phyloP scores from a whole-genome alignment of 1,284 basidiomycete genomes.

The Baeospora myosura region DNA sequence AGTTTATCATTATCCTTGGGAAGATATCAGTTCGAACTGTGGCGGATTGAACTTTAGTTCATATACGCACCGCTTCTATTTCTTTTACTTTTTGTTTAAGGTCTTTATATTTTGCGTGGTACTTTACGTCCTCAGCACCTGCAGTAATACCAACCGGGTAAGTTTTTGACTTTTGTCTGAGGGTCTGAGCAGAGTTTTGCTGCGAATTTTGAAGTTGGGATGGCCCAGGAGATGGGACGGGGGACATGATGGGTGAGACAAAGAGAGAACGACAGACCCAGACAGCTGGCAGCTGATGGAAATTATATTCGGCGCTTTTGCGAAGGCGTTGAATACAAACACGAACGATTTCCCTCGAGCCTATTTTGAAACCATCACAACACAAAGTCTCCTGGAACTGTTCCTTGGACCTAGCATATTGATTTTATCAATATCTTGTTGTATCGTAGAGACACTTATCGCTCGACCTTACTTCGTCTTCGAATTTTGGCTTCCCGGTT shows the following conservation, averaged over 20 bases:
- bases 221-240: constrained; percentile 44
- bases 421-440: neutral
- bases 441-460: neutral
- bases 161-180: constrained; percentile 45
- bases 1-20: constrained; percentile 84
- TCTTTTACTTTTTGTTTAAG: constrained; percentile 85
- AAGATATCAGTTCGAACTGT: no score
- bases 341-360: no score
- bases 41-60: neutral
- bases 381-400: neutral
- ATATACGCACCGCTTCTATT: constrained; percentile 61
- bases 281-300: constrained; percentile 12
- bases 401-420: neutral
- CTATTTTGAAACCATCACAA: neutral
- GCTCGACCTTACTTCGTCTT: no score
- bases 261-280: no score
- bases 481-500: no score
- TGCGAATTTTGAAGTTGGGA: constrained; percentile 27
- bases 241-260: constrained; percentile 47
- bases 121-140: constrained; percentile 82
- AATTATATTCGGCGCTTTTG: neutral
- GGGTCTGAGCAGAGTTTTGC: constrained; percentile 21
- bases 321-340: neutral
- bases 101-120: constrained; percentile 85
- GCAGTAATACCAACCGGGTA: constrained; percentile 61